These are phyloP conservation scores for Butyriboletus appendiculatus DNA, from an alignment of 1,284 basidiomycete species.

Conservation along the genomic window DNA sequence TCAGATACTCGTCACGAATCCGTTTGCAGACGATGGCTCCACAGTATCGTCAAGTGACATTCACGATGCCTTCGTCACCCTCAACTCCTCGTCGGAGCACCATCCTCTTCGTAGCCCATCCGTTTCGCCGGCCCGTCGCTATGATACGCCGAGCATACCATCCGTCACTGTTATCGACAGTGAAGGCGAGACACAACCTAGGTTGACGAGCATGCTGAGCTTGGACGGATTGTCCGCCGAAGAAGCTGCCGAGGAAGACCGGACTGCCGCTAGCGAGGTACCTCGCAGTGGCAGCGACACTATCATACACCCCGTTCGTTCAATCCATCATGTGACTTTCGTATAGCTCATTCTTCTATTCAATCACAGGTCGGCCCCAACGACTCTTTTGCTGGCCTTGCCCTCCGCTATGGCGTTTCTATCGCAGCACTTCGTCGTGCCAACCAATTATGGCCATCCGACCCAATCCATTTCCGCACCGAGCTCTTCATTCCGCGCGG, in stretches of 20 bases:
- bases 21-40: slow-evolving; percentile 14
- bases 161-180: not conserved
- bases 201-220: slow-evolving; percentile 1
- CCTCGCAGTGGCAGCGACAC: not conserved
- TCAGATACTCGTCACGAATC: slow-evolving; percentile 21
- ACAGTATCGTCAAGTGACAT: not conserved
- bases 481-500: slow-evolving; percentile 73
- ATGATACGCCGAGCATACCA: not conserved
- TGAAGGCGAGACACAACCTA: slow-evolving; percentile 4
- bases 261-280: not conserved
- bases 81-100: not conserved
- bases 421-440: slow-evolving; percentile 80
- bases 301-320: slow-evolving; percentile 25
- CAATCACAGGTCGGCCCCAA: slow-evolving; percentile 57
- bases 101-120: slow-evolving; percentile 25
- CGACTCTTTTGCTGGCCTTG: slow-evolving; percentile 84
- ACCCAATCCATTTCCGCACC: slow-evolving; percentile 84
- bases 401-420: slow-evolving; percentile 84
- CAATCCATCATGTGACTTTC: not conserved
- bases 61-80: not conserved
- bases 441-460: slow-evolving; percentile 90
- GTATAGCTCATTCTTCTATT: not conserved
- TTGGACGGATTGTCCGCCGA: not conserved
- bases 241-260: not conserved
- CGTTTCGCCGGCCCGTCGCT: slow-evolving; percentile 1